Evolutionary conservation across 106 monocot genomes (phyloP).

Genomic region (Phalaenopsis aphrodite): DNA sequence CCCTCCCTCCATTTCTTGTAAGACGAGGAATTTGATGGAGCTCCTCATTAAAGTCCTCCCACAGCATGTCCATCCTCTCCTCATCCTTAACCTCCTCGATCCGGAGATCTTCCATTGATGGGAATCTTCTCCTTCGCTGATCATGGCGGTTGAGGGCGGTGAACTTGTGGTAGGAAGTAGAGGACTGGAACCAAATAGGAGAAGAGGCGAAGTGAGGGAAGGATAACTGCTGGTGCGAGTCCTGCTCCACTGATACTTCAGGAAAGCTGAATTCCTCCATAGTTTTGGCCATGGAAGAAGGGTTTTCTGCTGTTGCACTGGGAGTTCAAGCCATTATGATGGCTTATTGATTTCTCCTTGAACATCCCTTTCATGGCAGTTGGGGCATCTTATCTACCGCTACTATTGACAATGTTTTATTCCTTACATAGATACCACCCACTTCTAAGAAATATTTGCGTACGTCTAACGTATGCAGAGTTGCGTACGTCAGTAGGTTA

Average conservation of each 20-base stretch:
- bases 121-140: constrained; percentile 5
- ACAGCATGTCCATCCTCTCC: constrained; percentile 53
- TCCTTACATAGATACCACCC: no score
- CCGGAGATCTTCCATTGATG: neutral
- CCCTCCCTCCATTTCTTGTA: neutral
- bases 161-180: neutral
- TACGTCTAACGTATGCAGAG: no score
- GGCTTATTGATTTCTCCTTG: neutral
- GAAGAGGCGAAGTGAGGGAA: constrained; percentile 25
- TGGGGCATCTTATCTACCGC: constrained; percentile 2
- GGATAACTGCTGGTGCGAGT: constrained; percentile 10
- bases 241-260: constrained; percentile 8
- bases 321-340: constrained; percentile 3
- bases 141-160: no score
- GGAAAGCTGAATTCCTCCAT: constrained; percentile 57
- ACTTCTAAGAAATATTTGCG: no score
- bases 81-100: neutral
- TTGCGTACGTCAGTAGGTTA: no score
- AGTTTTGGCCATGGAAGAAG: neutral
- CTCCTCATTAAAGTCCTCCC: constrained; percentile 71
- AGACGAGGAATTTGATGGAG: neutral
- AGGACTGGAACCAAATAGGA: constrained; percentile 22
- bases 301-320: neutral
- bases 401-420: no score
- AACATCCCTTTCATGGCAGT: constrained; percentile 5